Evolutionary conservation across 257 asterid genomes (phyloP).

Genomic region (Nicotiana sylvestris): DNA sequence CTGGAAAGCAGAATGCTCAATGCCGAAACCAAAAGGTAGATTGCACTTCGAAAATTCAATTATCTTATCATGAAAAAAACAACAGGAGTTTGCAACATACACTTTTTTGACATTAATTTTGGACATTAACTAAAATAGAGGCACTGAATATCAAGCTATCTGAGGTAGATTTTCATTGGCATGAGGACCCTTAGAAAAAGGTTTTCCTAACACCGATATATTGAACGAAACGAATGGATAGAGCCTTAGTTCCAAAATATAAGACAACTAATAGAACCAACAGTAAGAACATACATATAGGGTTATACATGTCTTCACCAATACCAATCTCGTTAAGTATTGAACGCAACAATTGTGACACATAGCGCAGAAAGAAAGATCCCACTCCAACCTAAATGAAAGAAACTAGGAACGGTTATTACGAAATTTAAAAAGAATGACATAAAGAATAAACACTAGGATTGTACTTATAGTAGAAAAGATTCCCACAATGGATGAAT

Average conservation of each 20-base stretch:
- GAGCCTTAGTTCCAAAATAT: neutral
- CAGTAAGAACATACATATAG: conserved; percentile 78
- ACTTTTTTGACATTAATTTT: neutral
- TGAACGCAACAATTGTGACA: conserved; percentile 45
- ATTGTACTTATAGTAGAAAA: neutral
- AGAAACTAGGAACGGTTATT: neutral
- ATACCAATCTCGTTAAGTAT: conserved; percentile 58
- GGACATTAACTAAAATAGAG: neutral
- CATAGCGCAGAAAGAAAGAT: conserved; percentile 54
- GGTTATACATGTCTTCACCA: conserved; percentile 73
- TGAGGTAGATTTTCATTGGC: neutral
- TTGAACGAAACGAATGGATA: neutral
- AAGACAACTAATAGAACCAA: conserved; percentile 17
- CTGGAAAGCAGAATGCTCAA: conserved; percentile 8
- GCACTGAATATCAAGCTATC: neutral
- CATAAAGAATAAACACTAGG: neutral
- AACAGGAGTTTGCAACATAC: neutral
- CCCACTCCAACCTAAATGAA: conserved; percentile 73
- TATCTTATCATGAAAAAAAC: neutral
- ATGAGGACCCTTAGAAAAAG: neutral
- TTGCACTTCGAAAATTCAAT: neutral
- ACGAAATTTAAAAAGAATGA: neutral
- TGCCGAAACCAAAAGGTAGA: conserved; percentile 8
- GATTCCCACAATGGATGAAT: conserved; percentile 73
- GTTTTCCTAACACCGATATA: neutral